Percentiles rank a stretch among this genome's conserved stretches.
Evolutionary conservation across 192 early-diverging fungal species (phyloP).

Genomic region (Coemansia sp.): DNA sequence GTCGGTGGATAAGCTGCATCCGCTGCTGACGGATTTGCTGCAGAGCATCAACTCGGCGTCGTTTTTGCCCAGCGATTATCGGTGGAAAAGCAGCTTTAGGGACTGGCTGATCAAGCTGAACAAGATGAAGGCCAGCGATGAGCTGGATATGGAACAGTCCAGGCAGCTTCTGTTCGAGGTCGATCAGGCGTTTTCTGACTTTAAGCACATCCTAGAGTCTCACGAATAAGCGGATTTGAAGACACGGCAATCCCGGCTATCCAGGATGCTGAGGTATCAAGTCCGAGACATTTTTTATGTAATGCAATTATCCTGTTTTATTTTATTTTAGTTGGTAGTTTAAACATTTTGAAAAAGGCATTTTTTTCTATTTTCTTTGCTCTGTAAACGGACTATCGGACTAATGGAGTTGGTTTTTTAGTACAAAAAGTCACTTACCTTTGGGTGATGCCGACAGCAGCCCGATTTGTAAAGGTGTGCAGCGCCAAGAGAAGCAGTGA

Average conservation of each 20-base stretch:
- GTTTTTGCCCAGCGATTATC: conserved; percentile 74
- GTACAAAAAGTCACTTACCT: no score
- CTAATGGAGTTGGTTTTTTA: no score
- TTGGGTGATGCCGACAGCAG: no score
- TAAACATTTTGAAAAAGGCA: no score
- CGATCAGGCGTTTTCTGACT: conserved; percentile 70
- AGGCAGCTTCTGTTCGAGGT: conserved; percentile 94
- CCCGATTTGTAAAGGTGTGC: no score
- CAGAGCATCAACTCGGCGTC: conserved; percentile 84
- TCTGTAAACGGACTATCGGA: no score
- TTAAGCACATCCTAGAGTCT: conserved; percentile 57
- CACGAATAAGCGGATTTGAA: conserved; percentile 15
- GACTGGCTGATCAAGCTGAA: conserved; percentile 91
- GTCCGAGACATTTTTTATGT: no score
- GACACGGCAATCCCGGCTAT: no score
- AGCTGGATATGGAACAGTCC: conserved; percentile 79
- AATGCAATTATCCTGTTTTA: no score
- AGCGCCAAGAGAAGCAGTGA: no score
- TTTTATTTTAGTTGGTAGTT: no score
- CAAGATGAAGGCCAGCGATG: conserved; percentile 90
- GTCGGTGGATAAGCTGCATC: conserved; percentile 92
- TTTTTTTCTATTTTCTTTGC: background rate
- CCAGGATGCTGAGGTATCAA: no score
- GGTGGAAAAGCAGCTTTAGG: conserved; percentile 78
- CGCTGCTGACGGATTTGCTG: conserved; percentile 80